phyloP scores from a whole-genome alignment of 2,329 filamentous ascomycete genomes.

The Fusarium palustre region DNA sequence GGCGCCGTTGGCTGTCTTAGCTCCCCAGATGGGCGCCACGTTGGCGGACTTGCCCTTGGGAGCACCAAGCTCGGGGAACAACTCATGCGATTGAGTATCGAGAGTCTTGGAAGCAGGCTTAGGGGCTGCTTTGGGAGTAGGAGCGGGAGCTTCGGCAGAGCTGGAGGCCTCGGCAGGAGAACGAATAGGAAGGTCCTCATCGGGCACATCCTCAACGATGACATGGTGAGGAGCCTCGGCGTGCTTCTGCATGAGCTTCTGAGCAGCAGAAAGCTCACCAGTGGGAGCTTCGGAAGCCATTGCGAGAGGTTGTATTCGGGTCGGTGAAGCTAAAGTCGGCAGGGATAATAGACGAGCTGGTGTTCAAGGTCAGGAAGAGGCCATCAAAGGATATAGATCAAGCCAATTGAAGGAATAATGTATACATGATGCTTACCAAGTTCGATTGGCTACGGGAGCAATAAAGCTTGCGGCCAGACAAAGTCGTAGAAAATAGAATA shows the following conservation, averaged over 20 bases:
- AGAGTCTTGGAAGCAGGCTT: constrained; percentile 71
- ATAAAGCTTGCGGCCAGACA: constrained; percentile 41
- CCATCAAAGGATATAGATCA: neutral
- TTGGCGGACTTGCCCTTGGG: constrained; percentile 74
- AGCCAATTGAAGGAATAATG: neutral
- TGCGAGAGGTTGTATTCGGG: constrained; percentile 38
- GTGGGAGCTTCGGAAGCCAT: constrained; percentile 59
- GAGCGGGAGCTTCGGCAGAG: constrained; percentile 61
- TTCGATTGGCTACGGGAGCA: constrained; percentile 39
- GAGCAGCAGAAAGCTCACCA: constrained; percentile 65
- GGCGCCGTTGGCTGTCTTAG: constrained; percentile 70
- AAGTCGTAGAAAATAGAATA: constrained; percentile 25
- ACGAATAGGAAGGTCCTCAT: constrained; percentile 78
- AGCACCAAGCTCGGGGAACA: constrained; percentile 90
- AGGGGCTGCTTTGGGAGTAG: constrained; percentile 73
- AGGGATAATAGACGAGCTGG: constrained; percentile 20
- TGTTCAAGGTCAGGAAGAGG: constrained; percentile 29
- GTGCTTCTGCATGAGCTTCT: constrained; percentile 75
- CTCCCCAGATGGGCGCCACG: constrained; percentile 81
- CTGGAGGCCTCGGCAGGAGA: constrained; percentile 60
- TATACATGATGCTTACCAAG: constrained; percentile 21
- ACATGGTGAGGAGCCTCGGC: constrained; percentile 65
- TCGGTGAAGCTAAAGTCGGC: constrained; percentile 28
- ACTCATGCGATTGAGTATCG: constrained; percentile 88
- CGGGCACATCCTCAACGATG: constrained; percentile 82